These are phyloP conservation scores for Citrus inodora DNA, from an alignment of 345 rosid genomes.

Conservation along the genomic window DNA sequence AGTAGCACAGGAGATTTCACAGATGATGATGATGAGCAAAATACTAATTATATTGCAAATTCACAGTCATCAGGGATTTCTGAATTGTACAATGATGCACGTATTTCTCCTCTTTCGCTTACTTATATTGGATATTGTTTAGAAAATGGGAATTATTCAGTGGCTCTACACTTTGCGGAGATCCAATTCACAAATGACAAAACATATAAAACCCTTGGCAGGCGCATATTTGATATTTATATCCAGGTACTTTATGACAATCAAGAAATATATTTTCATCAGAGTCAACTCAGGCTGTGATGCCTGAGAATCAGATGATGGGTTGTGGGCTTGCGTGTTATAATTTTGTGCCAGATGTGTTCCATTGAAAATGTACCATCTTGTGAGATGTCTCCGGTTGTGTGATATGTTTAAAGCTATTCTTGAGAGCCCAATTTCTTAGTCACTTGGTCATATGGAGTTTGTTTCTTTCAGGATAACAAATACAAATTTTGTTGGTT, in stretches of 20 bases:
- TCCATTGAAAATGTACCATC: not conserved
- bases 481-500: not conserved
- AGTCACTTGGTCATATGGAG: not conserved
- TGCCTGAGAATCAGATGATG: not conserved
- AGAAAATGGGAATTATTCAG: conserved; percentile 45
- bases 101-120: conserved; percentile 57
- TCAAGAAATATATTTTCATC: not conserved
- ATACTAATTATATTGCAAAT: conserved; percentile 19
- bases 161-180: conserved; percentile 62
- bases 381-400: not conserved
- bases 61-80: conserved; percentile 13
- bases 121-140: conserved; percentile 64
- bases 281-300: not conserved
- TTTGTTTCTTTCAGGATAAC: not conserved
- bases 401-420: not conserved
- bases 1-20: conserved; percentile 55
- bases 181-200: conserved; percentile 41
- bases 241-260: conserved; percentile 46
- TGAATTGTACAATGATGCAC: conserved; percentile 40
- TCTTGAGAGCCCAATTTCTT: not conserved
- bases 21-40: conserved; percentile 28
- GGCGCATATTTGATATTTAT: conserved; percentile 55
- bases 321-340: not conserved
- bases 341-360: not conserved
- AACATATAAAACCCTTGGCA: conserved; percentile 36